Percentiles rank a stretch among this genome's conserved stretches.
Conservation (phyloP, 2,329 filamentous ascomycete genomes). For the Phialophora macrospora region DNA sequence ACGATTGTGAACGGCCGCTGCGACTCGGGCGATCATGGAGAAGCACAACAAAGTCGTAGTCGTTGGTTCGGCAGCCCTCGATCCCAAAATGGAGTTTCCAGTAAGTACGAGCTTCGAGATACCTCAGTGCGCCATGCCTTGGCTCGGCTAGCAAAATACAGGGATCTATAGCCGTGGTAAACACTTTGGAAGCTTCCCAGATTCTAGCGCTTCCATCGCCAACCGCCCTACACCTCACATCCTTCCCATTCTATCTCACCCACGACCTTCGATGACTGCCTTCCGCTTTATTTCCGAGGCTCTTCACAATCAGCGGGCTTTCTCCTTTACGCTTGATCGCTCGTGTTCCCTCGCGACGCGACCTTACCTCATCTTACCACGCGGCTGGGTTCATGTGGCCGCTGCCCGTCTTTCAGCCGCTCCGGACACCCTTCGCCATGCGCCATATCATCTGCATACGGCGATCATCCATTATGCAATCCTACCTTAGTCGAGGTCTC, state of each 20-base stretch:
- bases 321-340: constrained; percentile 5
- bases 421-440: constrained; percentile 9
- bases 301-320: constrained; percentile 4
- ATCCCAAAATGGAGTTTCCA: not conserved
- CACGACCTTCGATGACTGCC: constrained; percentile 5
- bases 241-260: constrained; percentile 6
- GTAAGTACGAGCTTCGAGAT: too few species aligned
- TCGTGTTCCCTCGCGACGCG: not conserved
- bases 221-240: constrained; percentile 9
- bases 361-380: constrained; percentile 12
- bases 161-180: constrained; percentile 1
- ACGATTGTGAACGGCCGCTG: not conserved
- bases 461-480: constrained; percentile 1
- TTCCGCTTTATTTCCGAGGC: not conserved
- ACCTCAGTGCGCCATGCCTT: not conserved
- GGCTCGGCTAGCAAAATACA: not conserved
- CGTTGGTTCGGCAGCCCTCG: not conserved
- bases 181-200: not conserved
- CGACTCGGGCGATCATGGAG: not conserved
- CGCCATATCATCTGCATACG: constrained; percentile 6
- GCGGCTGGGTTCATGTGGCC: constrained; percentile 14
- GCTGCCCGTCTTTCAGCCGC: constrained; percentile 7
- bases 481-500: not conserved
- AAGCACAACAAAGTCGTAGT: not conserved
- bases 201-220: constrained; percentile 13